Evolutionary conservation across 169 alveolate genomes (phyloP), one percentile per base, ranked within the genome.

Genomic region (Plasmodium falciparum): DNA sequence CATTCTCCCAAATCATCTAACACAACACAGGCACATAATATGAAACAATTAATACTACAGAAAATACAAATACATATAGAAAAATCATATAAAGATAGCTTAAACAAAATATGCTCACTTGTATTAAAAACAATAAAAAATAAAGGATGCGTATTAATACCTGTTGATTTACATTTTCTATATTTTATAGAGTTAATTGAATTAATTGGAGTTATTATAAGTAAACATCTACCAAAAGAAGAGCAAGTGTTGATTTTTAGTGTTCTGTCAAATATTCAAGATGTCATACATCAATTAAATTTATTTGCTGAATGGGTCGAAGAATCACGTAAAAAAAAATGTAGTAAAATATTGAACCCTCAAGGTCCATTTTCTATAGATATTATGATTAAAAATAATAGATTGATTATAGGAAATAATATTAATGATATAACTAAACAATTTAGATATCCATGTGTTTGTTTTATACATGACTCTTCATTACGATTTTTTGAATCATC

Each of bases 281-380:
- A 83, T 83, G 85, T 71, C 17, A 83, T 83, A 43, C 73, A 83
- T 50, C 85, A 83, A 70, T 83, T 85, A 24, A 70, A 83, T 54
- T 50, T 71, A 17, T 47, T 86, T 70, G 91, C 91, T 17, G 91
- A 83, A 70, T 83, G 91, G 91, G 91, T 83, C 1, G 91, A 83
- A 56, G 91, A 83, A 70, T 70, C 91, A 33, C 69, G 85, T 8
- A 83, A 83, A 63, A 71, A 83, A 69, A 83, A 83, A 50, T 83
- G 91, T 29, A 70, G 91, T 43, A 69, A 71, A 83, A 43, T 59
- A 7, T 59, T 43, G 9, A 70, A 70, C 13, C 91, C 91, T 15
- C 86, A 83, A 49, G 86, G 85, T 12, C 91, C 91, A 2, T 83
- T 83, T 70, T 83, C 91, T 20, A 70, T 83, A 11, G 85, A 83